Conservation (phyloP, 1,139 yeast species). For the Candida gigantensis region DNA sequence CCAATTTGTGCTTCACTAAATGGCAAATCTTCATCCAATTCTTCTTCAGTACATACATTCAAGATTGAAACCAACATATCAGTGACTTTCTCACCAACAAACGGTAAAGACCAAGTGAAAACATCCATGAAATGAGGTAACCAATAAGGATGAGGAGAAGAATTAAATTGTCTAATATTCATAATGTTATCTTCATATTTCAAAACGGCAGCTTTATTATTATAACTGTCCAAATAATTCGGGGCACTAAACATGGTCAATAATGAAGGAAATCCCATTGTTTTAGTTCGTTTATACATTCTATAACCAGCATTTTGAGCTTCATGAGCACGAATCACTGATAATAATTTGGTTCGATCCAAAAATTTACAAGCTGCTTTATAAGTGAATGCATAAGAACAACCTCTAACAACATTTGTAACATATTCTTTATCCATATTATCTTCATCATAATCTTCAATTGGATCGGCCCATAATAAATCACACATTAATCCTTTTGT, state of each 20-base stretch:
- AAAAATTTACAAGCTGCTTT: constrained; percentile 81
- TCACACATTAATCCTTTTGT: constrained; percentile 95
- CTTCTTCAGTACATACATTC: constrained; percentile 95
- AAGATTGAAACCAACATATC: constrained; percentile 90
- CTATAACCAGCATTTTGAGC: constrained; percentile 98
- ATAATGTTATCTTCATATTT: constrained; percentile 89
- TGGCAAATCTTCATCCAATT: constrained; percentile 74
- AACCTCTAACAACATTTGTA: constrained; percentile 82
- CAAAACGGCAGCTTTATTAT: constrained; percentile 93
- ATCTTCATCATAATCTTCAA: constrained; percentile 82
- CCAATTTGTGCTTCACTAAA: constrained; percentile 24
- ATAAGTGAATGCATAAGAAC: constrained; percentile 88
- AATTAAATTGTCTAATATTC: constrained; percentile 93
- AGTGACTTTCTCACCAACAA: constrained; percentile 95
- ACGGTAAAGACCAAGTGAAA: constrained; percentile 96
- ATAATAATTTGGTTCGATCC: constrained; percentile 74
- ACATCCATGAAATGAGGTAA: constrained; percentile 97
- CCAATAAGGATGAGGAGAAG: constrained; percentile 96
- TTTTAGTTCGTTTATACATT: constrained; percentile 84
- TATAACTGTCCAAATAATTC: constrained; percentile 88
- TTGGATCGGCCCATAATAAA: constrained; percentile 93
- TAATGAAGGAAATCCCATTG: constrained; percentile 90
- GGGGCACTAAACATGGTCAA: constrained; percentile 96
- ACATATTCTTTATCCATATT: constrained; percentile 53
- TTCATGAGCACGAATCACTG: constrained; percentile 93